Percentiles rank a stretch among this genome's conserved stretches.
phyloP scores from a whole-genome alignment of 2,329 filamentous ascomycete genomes.

The Hirsutella rhossiliensis region DNA sequence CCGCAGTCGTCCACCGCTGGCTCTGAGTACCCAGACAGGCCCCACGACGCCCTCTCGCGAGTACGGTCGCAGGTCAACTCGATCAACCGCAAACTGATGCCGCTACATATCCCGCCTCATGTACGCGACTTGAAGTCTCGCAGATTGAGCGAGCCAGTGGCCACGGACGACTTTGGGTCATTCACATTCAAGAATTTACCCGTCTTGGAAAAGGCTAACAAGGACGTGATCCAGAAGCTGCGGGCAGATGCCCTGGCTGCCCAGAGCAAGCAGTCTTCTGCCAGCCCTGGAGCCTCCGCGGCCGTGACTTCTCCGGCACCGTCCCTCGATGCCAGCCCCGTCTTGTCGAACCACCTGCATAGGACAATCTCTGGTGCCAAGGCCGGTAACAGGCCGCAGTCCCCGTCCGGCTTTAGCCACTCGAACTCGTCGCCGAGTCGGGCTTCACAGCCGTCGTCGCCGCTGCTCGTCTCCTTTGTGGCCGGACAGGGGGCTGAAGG shows the following conservation, averaged over 20 bases:
- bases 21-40: constrained; percentile 73
- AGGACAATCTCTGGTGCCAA: constrained; percentile 76
- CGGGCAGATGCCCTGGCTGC: constrained; percentile 75
- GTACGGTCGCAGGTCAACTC: constrained; percentile 77
- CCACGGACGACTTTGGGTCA: constrained; percentile 84
- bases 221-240: constrained; percentile 94
- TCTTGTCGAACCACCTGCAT: constrained; percentile 69
- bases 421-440: constrained; percentile 79
- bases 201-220: constrained; percentile 94
- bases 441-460: constrained; percentile 55
- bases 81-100: constrained; percentile 86
- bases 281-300: constrained; percentile 30
- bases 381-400: constrained; percentile 64
- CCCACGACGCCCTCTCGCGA: constrained; percentile 86
- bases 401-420: constrained; percentile 70
- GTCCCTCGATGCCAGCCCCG: constrained; percentile 72
- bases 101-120: constrained; percentile 89
- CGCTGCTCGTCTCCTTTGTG: constrained; percentile 92
- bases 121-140: constrained; percentile 83
- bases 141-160: constrained; percentile 79
- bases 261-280: constrained; percentile 39
- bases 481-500: constrained; percentile 67
- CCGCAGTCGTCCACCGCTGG: constrained; percentile 58
- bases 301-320: constrained; percentile 48
- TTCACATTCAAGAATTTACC: constrained; percentile 97